Evolutionary conservation across 73 alveolate genomes (phyloP), one percentile per base, ranked within the genome.

Genomic region (Paramecium tetraurelia): DNA sequence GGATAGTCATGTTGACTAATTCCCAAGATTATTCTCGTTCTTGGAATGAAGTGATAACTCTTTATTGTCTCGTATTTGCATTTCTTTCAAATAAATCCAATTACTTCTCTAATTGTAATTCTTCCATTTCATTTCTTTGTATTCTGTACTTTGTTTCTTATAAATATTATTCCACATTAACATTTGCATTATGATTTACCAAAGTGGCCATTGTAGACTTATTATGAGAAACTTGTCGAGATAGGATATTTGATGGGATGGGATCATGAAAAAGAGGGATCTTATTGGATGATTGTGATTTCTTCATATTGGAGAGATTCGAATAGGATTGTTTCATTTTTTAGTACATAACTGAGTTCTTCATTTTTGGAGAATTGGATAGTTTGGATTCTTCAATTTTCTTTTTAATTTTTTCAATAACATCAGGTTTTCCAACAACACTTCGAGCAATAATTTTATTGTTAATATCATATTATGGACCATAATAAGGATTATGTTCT

Each of bases 351-450:
- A 7, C n/a, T 7, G 84, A 63, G 24, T 63, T 59, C 36, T 59
- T 59, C 77, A 59, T 59, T 22, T 59, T 16, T 7, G 77, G 77
- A 21, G 77, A 59, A 59, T 59, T 59, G 6, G 48, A 63, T 63
- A 63, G 29, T 63, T 63, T 24, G 8, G 48, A 63, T 27, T 63
- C 44, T 63, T 63, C 84, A 3, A 63, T 63, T 27, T n/a, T 63
- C 24, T 7, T 22, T 33, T 63, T 63, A 4, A 63, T 27, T 18
- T 27, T 63, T 27, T 63, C 77, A 59, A 59, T 59, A 14, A 59
- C 22, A 24, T 86, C 93, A 8, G 89, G 89, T 31, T 86, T 86
- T 29, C 93, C 93, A 33, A 86, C 89, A 29, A 86, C 50, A 29
- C 86, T 63, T 21, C 89, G 89, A 59, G 77, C 76, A 33, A 86